Evolutionary conservation across 2,329 filamentous ascomycete species (phyloP).

Genomic region (Colletotrichum sp.): DNA sequence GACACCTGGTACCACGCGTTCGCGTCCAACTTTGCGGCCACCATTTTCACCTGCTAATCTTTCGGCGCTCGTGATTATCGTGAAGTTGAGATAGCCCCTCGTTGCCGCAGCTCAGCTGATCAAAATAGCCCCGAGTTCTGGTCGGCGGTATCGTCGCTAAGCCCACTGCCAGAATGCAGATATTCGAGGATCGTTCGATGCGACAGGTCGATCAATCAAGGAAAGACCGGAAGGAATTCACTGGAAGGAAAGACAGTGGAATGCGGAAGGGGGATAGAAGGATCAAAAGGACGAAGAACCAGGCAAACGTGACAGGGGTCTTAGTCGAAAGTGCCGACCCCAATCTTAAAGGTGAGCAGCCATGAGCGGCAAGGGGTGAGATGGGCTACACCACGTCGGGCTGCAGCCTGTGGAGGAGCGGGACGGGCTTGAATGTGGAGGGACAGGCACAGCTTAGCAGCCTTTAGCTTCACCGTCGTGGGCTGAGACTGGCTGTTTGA

Average conservation of each 20-base stretch:
- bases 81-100: not conserved
- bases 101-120: not conserved
- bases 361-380: not conserved
- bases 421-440: not conserved
- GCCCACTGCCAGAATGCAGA: not conserved
- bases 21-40: constrained; percentile 31
- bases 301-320: not conserved
- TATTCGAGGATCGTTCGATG: not conserved
- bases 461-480: not conserved
- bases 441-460: not conserved
- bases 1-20: constrained; percentile 41
- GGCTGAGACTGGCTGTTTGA: not conserved
- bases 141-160: not conserved
- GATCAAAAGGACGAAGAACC: not conserved
- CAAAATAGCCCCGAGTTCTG: fast-evolving
- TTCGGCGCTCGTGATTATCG: not conserved
- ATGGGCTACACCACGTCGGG: not conserved
- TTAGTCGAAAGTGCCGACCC: not conserved
- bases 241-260: not conserved
- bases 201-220: not conserved
- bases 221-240: not conserved
- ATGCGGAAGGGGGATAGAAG: not conserved
- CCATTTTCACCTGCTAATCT: constrained; percentile 1
- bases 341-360: not conserved
- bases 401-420: not conserved